Conservation (phyloP, 441 rosid species). For the Populus hybrid region DNA sequence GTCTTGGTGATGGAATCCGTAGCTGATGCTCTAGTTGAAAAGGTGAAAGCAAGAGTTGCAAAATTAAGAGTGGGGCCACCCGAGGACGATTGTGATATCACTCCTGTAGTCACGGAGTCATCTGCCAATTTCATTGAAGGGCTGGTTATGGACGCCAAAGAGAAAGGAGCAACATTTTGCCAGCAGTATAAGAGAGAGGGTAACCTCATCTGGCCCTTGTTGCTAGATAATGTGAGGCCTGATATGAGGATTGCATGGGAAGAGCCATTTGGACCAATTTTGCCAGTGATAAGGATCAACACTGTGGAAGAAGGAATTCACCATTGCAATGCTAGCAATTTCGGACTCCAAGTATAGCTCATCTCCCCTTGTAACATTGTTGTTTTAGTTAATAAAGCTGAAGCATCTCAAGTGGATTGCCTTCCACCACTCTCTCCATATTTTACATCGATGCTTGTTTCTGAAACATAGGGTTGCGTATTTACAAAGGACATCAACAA, state of each 20-base stretch:
- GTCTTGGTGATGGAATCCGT: constrained; percentile 85
- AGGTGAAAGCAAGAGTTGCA: constrained; percentile 75
- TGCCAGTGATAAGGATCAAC: constrained; percentile 77
- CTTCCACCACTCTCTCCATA: not conserved
- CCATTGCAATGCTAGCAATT: constrained; percentile 98
- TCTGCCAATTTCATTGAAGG: constrained; percentile 96
- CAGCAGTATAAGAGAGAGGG: constrained; percentile 88
- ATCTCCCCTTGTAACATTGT: not conserved
- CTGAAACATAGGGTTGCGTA: constrained; percentile 64
- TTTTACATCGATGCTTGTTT: not conserved
- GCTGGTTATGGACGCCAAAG: constrained; percentile 78
- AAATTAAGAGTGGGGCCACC: constrained; percentile 83
- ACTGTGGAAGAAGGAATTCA: constrained; percentile 91
- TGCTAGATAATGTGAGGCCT: constrained; percentile 85
- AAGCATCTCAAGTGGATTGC: not conserved
- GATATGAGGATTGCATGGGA: constrained; percentile 99
- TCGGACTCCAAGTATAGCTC: constrained; percentile 74
- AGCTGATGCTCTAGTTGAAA: constrained; percentile 70
- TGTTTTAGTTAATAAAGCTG: not conserved
- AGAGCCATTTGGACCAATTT: constrained; percentile 92
- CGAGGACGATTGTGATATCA: constrained; percentile 80
- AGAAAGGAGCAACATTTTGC: constrained; percentile 95
- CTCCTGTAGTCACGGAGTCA: constrained; percentile 89
- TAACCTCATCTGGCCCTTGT: constrained; percentile 93
- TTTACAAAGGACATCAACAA: constrained; percentile 90